Evolutionary conservation across 352 stramenopile genomes (phyloP), one percentile per base, ranked within the genome.

Genomic region (Phytophthora niederhauseri): DNA sequence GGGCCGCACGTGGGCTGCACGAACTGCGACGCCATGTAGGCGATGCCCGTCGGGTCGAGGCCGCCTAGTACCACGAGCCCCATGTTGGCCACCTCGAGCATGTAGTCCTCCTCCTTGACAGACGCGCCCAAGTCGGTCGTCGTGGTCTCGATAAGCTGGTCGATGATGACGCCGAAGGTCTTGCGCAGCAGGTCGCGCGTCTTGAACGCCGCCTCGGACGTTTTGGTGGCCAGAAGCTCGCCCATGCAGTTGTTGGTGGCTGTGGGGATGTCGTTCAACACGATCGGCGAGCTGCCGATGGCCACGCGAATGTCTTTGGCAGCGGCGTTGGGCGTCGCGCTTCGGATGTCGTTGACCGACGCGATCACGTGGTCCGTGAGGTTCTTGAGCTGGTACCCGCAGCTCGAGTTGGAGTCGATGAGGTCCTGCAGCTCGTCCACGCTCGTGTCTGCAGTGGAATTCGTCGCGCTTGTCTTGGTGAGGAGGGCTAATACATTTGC

Each of bases 31-130:
- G 22, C 64, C 74, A 81, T 69, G 6, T 67, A 62, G 1, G 57
- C 74, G 22, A 79, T 69, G 2, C 71, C 71, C 0, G 65, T 80
- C 7, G 75, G 48, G 28, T 82, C 72, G 9, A 82, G 68, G 7
- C 43, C 62, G 4, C 63, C 24, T 22, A 82, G 20, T 8, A 82
- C 67, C 6, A n/a, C 45, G 28, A 71, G 64, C 11, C 71, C 75
- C 24, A 80, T 62, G 24, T 80, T 65, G 2, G 72, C 59, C 17
- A 76, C 70, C 51, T 69, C 64, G 30, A 80, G 54, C 34, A 67
- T 66, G 53, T 81, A 80, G 34, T 75, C 45, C 17, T 28, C 56
- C 8, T 60, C 26, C 8, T 34, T 34, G 8, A 64, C 63, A 9
- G 17, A 31, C 20, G 11, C 24, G 3, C 53, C 62, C 11, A 69